These are phyloP conservation scores for Tetracladium setigerum DNA, from an alignment of 495 filamentous ascomycete species.

Conservation along the genomic window DNA sequence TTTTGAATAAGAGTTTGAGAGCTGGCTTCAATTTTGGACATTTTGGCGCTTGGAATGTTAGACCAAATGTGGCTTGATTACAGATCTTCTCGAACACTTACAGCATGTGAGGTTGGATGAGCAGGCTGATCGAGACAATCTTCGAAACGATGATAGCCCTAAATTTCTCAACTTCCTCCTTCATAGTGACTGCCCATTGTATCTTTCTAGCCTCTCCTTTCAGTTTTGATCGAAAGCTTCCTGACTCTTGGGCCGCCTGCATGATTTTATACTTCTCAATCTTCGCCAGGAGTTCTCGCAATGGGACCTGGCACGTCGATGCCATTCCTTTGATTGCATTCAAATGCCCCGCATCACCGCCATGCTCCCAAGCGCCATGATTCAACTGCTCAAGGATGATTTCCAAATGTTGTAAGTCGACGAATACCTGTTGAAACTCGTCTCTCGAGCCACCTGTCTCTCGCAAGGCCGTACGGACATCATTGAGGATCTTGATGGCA, in stretches of 20 bases:
- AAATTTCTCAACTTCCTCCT: slow-evolving; percentile 23
- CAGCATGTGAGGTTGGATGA: slow-evolving; percentile 2
- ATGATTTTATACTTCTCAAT: slow-evolving; percentile 22
- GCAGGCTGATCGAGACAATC: slow-evolving; percentile 21
- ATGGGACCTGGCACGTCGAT: slow-evolving; percentile 19
- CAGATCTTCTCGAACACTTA: not conserved
- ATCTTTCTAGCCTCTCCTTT: slow-evolving; percentile 16
- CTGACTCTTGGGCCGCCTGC: slow-evolving; percentile 7
- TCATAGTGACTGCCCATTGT: slow-evolving; percentile 23
- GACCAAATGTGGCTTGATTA: not conserved
- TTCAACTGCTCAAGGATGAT: slow-evolving; percentile 20
- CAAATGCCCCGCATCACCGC: slow-evolving; percentile 21
- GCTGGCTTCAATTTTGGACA: slow-evolving; percentile 7
- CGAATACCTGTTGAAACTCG: slow-evolving; percentile 22
- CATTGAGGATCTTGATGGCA: slow-evolving; percentile 21
- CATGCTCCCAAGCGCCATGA: slow-evolving; percentile 16
- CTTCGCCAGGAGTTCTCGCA: slow-evolving; percentile 22
- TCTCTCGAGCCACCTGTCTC: slow-evolving; percentile 22
- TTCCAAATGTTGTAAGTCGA: slow-evolving; percentile 24
- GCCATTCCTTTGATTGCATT: slow-evolving; percentile 28
- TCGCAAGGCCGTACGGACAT: slow-evolving; percentile 21
- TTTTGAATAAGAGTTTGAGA: no score
- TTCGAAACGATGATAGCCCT: slow-evolving; percentile 22
- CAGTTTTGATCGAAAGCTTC: not conserved
- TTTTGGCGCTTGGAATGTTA: not conserved